These are phyloP conservation scores for Lupinus albus DNA, from an alignment of 306 rosid species.

Conservation along the genomic window DNA sequence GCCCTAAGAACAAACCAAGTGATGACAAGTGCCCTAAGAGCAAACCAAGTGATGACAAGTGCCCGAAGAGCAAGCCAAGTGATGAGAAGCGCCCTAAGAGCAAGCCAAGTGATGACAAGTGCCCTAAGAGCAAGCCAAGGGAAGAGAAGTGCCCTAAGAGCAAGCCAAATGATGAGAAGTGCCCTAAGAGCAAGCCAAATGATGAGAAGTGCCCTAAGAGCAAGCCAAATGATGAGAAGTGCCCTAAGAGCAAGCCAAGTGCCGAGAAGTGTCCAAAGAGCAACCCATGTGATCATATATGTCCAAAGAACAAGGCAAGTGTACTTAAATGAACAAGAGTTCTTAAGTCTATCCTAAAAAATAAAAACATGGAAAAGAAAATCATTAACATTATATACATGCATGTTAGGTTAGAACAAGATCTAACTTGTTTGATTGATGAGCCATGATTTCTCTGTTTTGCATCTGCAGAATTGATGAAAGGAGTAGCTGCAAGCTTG, in stretches of 20 bases:
- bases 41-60: neutral
- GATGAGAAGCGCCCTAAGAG: no score
- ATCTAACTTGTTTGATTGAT: neutral
- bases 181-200: no score
- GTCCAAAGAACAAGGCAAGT: conserved; percentile 31
- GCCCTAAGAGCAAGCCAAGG: conserved; percentile 6
- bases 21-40: conserved; percentile 24
- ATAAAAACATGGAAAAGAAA: conserved; percentile 3
- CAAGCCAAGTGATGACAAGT: conserved; percentile 13
- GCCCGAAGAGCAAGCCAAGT: no score
- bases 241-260: conserved; percentile 9
- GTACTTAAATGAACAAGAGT: conserved; percentile 17
- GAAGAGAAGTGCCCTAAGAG: conserved; percentile 15
- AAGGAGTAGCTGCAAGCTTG: conserved; percentile 32
- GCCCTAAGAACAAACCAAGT: conserved; percentile 1
- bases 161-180: neutral
- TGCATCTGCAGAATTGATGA: conserved; percentile 40
- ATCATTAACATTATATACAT: neutral
- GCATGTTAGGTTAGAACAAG: conserved; percentile 21
- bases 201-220: no score
- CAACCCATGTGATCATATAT: neutral
- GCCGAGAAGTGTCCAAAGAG: conserved; percentile 11
- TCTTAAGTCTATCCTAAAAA: neutral
- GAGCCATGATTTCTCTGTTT: neutral
- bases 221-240: conserved; percentile 11